Conservation (phyloP, 495 filamentous ascomycete genomes). For the Hypomontagnella monticulosa region DNA sequence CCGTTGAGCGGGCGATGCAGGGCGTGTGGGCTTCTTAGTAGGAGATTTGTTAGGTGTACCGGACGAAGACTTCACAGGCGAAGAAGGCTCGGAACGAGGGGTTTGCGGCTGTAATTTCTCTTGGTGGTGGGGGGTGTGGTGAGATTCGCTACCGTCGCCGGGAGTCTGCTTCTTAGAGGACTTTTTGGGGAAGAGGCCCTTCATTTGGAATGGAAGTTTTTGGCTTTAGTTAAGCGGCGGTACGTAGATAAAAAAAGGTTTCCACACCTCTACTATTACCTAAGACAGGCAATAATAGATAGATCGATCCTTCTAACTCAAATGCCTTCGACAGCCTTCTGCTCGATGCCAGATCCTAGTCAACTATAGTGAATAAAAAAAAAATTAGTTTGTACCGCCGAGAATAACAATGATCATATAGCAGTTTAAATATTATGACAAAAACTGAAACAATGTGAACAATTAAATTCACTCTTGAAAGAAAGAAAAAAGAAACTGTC, state of each 20-base stretch:
- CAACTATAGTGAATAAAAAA: slow-evolving; percentile 26
- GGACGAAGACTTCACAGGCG: slow-evolving; percentile 41
- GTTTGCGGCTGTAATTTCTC: slow-evolving; percentile 42
- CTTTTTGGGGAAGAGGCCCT: slow-evolving; percentile 62
- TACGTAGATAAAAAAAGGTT: slow-evolving; percentile 30
- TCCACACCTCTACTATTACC: slow-evolving; percentile 42
- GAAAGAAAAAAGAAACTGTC: background rate
- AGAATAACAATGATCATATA: slow-evolving; percentile 2
- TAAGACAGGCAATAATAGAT: slow-evolving; percentile 40
- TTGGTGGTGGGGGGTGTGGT: slow-evolving; percentile 40
- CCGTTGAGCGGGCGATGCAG: slow-evolving; percentile 43
- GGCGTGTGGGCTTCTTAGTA: slow-evolving; percentile 40
- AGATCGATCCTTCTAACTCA: slow-evolving; percentile 25
- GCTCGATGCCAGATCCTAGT: slow-evolving; percentile 37
- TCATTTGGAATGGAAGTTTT: slow-evolving; percentile 56
- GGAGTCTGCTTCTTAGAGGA: slow-evolving; percentile 60
- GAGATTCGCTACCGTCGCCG: slow-evolving; percentile 53
- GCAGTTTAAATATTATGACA: background rate
- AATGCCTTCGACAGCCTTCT: slow-evolving; percentile 33
- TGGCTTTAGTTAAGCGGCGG: slow-evolving; percentile 20
- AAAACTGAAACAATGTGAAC: background rate
- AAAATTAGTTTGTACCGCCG: slow-evolving; percentile 22
- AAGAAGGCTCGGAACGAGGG: slow-evolving; percentile 42
- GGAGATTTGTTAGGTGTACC: slow-evolving; percentile 35
- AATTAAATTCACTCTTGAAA: background rate